Evolutionary conservation across 2,329 filamentous ascomycete genomes (phyloP).

Genomic region (Anthostomella pinea): DNA sequence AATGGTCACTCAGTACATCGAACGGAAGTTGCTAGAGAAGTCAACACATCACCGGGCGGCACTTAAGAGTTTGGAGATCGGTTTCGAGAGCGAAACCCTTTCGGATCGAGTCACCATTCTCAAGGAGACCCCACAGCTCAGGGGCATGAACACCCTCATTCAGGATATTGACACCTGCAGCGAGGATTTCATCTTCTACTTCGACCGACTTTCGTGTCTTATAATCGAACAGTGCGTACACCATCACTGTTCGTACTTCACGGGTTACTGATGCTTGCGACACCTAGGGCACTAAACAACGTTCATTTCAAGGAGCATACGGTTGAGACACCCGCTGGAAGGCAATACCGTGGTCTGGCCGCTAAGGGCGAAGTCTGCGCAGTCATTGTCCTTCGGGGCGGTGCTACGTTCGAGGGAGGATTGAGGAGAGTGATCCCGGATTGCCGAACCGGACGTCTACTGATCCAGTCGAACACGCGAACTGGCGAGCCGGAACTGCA

Average conservation of each 20-base stretch:
- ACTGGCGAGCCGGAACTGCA: constrained; percentile 92
- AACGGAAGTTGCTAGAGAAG: constrained; percentile 82
- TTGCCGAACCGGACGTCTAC: constrained; percentile 80
- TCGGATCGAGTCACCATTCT: constrained; percentile 74
- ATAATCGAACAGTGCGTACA: constrained; percentile 69
- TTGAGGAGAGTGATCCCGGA: constrained; percentile 89
- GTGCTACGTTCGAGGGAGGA: constrained; percentile 83
- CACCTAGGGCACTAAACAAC: constrained; percentile 69
- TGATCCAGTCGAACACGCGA: constrained; percentile 84
- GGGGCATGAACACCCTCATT: constrained; percentile 86
- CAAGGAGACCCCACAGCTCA: constrained; percentile 74
- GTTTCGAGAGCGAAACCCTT: constrained; percentile 68
- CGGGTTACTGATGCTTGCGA: too few relatives aligned
- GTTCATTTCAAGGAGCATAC: constrained; percentile 62
- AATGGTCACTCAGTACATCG: constrained; percentile 93
- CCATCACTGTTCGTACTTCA: too few relatives aligned
- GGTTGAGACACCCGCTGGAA: constrained; percentile 69
- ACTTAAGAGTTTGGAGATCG: constrained; percentile 70
- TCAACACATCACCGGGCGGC: constrained; percentile 79
- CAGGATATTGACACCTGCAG: constrained; percentile 74
- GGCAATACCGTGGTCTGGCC: constrained; percentile 68
- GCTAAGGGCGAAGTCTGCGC: constrained; percentile 75
- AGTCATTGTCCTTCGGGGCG: constrained; percentile 84
- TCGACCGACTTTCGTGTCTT: constrained; percentile 82
- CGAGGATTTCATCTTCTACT: constrained; percentile 97